phyloP scores from a whole-genome alignment of 495 filamentous ascomycete species.

The Podospora bellae-mahoneyi region DNA sequence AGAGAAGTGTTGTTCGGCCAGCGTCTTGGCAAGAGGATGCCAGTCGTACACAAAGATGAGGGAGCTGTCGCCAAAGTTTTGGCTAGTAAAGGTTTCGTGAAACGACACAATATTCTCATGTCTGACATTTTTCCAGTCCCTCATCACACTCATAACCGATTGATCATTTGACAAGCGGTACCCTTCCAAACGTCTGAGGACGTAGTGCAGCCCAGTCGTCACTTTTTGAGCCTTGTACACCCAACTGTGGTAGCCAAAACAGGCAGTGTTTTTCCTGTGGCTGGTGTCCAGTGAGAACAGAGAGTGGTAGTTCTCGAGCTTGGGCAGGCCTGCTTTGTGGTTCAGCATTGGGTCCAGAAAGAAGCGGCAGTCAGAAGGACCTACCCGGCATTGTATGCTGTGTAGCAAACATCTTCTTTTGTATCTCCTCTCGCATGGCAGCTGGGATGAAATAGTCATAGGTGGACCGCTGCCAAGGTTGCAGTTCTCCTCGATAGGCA shows the following conservation, averaged over 20 bases:
- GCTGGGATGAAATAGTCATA: slow-evolving; percentile 91
- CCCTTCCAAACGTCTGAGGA: slow-evolving; percentile 78
- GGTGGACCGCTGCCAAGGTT: slow-evolving; percentile 76
- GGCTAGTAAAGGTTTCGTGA: slow-evolving; percentile 89
- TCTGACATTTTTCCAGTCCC: slow-evolving; percentile 81
- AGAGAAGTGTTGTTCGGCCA: slow-evolving; percentile 78
- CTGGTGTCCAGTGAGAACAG: slow-evolving; percentile 85
- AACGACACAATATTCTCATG: slow-evolving; percentile 81
- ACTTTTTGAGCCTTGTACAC: slow-evolving; percentile 91
- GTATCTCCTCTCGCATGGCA: slow-evolving; percentile 77
- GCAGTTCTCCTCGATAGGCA: slow-evolving; percentile 71
- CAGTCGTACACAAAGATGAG: slow-evolving; percentile 93
- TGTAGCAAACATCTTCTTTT: slow-evolving; percentile 81
- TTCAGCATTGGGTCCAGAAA: neutral
- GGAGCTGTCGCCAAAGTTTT: slow-evolving; percentile 90
- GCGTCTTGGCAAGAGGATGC: slow-evolving; percentile 83
- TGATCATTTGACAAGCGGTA: slow-evolving; percentile 79
- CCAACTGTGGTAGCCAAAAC: slow-evolving; percentile 86
- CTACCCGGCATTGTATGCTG: slow-evolving; percentile 80
- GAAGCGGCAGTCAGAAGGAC: slow-evolving; percentile 19
- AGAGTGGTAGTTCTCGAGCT: slow-evolving; percentile 83
- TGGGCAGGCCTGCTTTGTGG: slow-evolving; percentile 58
- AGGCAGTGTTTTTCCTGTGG: slow-evolving; percentile 63
- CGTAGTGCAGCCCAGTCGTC: slow-evolving; percentile 81
- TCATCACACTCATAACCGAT: slow-evolving; percentile 75